Evolutionary conservation across 257 asterid genomes (phyloP).

Genomic region (Nicotiana obtusifolia): DNA sequence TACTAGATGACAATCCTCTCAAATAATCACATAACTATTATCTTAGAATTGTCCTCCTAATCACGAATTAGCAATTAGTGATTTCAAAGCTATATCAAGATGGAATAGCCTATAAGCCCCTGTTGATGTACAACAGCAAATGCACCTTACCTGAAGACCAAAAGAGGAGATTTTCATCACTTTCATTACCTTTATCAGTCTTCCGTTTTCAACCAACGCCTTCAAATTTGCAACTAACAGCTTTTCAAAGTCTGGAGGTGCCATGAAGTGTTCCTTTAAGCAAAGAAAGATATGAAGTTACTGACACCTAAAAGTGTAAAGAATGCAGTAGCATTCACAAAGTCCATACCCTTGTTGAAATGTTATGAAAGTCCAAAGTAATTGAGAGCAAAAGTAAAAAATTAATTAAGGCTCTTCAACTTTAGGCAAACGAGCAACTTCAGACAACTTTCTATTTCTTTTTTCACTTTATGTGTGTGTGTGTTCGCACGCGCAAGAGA

Average conservation of each 20-base stretch:
- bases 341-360: background rate
- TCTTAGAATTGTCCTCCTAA: background rate
- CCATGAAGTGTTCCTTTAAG: constrained; percentile 56
- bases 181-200: constrained; percentile 57
- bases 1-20: background rate
- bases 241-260: constrained; percentile 56
- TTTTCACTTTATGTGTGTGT: too few relatives aligned
- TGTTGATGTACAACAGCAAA: background rate
- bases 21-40: background rate
- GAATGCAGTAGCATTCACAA: background rate
- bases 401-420: too few relatives aligned
- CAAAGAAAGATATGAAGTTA: background rate
- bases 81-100: background rate
- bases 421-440: too few relatives aligned
- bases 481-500: too few relatives aligned
- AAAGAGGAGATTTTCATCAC: background rate
- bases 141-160: background rate
- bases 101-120: background rate
- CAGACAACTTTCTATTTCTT: background rate
- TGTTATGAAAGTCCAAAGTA: background rate
- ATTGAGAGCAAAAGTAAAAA: background rate
- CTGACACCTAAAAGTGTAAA: background rate
- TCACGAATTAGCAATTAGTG: background rate
- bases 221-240: constrained; percentile 54
- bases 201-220: constrained; percentile 56